These are phyloP conservation scores for Triticum aestivum DNA, from an alignment of 176 grass and related monocot genomes.

Conservation along the genomic window IWGSC_CS_RefSeq_v2.1 NC_057804.1:57875259-57875758, in stretches of 20 bases:
- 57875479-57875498: background rate
- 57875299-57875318: conserved; percentile 85
- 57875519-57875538: conserved; percentile 45
- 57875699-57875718: conserved; percentile 22
- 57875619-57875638: conserved; percentile 11
- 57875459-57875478: conserved; percentile 12
- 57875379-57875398: conserved; percentile 97
- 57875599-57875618: background rate
- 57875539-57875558: conserved; percentile 57
- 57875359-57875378: conserved; percentile 92
- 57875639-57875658: background rate
- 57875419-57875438: conserved; percentile 16
- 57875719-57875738: background rate
- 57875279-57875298: conserved; percentile 69
- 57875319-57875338: conserved; percentile 98
- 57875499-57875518: background rate
- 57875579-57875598: background rate
- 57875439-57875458: conserved; percentile 65
- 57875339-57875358: conserved; percentile 95
- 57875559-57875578: conserved; percentile 35
- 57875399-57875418: conserved; percentile 63
- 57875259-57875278: background rate
- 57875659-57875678: background rate
- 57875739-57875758: background rate
- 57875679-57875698: background rate